These are phyloP conservation scores for Dipodascopsis tothii DNA, from an alignment of 805 yeast genomes.

Conservation along the genomic window DNA sequence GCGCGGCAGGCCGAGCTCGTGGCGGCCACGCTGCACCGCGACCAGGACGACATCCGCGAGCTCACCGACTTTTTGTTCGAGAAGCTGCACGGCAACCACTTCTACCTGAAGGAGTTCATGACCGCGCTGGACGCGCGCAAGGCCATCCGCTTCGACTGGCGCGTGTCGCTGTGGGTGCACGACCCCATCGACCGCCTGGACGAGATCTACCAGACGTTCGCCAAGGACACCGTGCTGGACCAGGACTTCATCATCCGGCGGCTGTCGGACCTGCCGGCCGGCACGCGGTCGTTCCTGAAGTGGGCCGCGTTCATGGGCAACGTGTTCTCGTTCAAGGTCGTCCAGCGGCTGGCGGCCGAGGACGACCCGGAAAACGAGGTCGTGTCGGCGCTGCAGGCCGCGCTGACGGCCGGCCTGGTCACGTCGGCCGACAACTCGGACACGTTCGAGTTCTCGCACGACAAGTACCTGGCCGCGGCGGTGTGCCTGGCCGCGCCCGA, in stretches of 20 bases:
- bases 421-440: slow-evolving; percentile 2
- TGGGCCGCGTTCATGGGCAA: slow-evolving; percentile 22
- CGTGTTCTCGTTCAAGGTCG: slow-evolving; percentile 18
- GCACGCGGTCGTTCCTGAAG: slow-evolving; percentile 11
- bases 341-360: slow-evolving; percentile 13
- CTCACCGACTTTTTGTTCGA: slow-evolving; percentile 7
- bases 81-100: slow-evolving; percentile 15
- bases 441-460: slow-evolving; percentile 11
- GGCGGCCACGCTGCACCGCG: slow-evolving; percentile 12
- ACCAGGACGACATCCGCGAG: slow-evolving; percentile 6
- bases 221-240: slow-evolving; percentile 11
- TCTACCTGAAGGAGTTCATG: slow-evolving; percentile 14
- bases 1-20: slow-evolving; percentile 6
- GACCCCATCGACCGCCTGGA: slow-evolving; percentile 6
- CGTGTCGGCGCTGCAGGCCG: slow-evolving; percentile 17
- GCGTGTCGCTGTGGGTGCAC: slow-evolving; percentile 11
- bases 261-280: slow-evolving; percentile 18
- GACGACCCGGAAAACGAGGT: slow-evolving; percentile 19
- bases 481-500: slow-evolving; percentile 8
- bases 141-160: slow-evolving; percentile 11
- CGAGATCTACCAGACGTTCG: slow-evolving; percentile 3
- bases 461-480: slow-evolving; percentile 11
- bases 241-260: slow-evolving; percentile 12
- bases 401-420: slow-evolving; percentile 14
- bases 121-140: slow-evolving; percentile 4